Percentiles rank a stretch among this genome's conserved stretches.
These are phyloP conservation scores for Alternaria sp. DNA, from an alignment of 2,329 filamentous ascomycete species.

Conservation along the genomic window DNA sequence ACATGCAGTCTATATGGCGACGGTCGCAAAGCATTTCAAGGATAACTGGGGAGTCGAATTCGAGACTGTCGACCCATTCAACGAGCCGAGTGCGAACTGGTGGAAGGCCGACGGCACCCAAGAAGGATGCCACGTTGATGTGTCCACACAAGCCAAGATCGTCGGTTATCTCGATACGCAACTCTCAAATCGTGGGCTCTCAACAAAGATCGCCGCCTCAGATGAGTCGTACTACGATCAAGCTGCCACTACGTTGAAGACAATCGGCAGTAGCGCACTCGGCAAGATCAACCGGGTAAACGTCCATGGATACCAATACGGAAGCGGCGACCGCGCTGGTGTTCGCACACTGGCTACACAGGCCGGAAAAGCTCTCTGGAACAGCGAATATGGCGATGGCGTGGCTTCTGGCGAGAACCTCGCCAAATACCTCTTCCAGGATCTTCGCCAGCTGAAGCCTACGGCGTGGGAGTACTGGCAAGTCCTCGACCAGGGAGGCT, in stretches of 20 bases:
- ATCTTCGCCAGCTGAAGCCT: slow-evolving; percentile 11
- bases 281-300: slow-evolving; percentile 7
- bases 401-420: slow-evolving; percentile 2
- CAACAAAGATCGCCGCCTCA: slow-evolving; percentile 8
- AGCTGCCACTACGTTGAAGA: slow-evolving; percentile 4
- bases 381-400: slow-evolving; percentile 14
- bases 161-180: slow-evolving; percentile 6
- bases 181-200: slow-evolving; percentile 2
- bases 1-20: slow-evolving; percentile 14
- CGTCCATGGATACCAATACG: slow-evolving; percentile 12
- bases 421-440: slow-evolving; percentile 4
- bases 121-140: slow-evolving; percentile 12
- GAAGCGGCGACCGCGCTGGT: slow-evolving; percentile 5
- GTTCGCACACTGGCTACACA: slow-evolving; percentile 1
- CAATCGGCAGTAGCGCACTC: slow-evolving; percentile 10
- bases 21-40: slow-evolving; percentile 10
- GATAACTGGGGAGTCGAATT: slow-evolving; percentile 8
- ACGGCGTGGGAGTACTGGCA: slow-evolving; percentile 14
- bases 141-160: slow-evolving; percentile 9
- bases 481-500: slow-evolving; percentile 7
- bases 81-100: slow-evolving; percentile 15
- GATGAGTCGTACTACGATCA: slow-evolving; percentile 17
- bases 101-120: slow-evolving; percentile 16
- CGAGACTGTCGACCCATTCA: slow-evolving; percentile 11
- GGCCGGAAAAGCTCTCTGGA: slow-evolving; percentile 5